Conservation (phyloP, 2,329 filamentous ascomycete genomes). For the Canariomyces notabilis region DNA sequence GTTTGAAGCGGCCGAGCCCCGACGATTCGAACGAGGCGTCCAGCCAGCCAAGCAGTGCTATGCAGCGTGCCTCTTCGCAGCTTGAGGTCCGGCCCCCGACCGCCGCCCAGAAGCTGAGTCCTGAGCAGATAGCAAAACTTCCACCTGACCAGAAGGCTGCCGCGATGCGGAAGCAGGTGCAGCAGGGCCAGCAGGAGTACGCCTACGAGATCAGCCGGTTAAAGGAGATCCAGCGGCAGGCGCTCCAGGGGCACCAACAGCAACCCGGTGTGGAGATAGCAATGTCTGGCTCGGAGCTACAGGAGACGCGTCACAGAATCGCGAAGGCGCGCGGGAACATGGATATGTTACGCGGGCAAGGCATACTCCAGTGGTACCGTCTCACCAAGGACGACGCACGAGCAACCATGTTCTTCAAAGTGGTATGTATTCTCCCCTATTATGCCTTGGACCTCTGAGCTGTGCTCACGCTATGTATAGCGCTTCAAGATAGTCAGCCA, state of each 20-base stretch:
- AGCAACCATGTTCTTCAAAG: constrained; percentile 48
- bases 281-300: constrained; percentile 42
- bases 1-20: constrained; percentile 46
- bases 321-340: constrained; percentile 38
- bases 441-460: neutral
- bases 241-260: constrained; percentile 32
- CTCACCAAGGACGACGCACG: constrained; percentile 45
- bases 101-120: constrained; percentile 22
- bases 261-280: constrained; percentile 43
- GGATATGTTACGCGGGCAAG: constrained; percentile 39
- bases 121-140: constrained; percentile 39
- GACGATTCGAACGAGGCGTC: constrained; percentile 39
- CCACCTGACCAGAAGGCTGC: constrained; percentile 41
- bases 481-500: constrained; percentile 50
- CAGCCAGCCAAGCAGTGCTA: constrained; percentile 21
- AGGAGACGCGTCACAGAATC: constrained; percentile 42
- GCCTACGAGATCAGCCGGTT: constrained; percentile 34
- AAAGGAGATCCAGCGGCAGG: constrained; percentile 29
- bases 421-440: constrained; percentile 36
- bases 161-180: constrained; percentile 35
- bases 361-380: constrained; percentile 44
- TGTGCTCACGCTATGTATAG: constrained; percentile 31
- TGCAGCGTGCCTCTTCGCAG: constrained; percentile 29
- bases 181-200: constrained; percentile 27
- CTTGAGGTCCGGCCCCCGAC: constrained; percentile 22